Evolutionary conservation across 805 yeast species (phyloP).

Genomic region (Metschnikowia dekortorum): DNA sequence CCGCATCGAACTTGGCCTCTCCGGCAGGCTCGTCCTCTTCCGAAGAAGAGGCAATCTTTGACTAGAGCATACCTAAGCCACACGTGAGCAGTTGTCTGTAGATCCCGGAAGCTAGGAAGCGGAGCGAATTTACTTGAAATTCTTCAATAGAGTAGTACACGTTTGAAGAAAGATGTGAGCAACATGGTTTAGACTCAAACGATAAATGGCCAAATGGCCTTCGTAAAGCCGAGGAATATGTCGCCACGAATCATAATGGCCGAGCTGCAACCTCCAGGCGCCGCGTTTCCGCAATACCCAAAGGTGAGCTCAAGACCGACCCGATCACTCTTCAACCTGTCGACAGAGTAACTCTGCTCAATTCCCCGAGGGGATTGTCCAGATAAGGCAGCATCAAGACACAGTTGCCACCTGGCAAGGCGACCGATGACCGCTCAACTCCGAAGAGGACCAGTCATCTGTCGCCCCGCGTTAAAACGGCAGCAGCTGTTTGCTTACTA

Average conservation of each 20-base stretch:
- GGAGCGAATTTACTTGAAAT: no score
- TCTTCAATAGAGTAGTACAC: background rate
- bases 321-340: constrained; percentile 83
- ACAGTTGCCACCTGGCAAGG: constrained; percentile 18
- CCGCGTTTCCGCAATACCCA: constrained; percentile 24
- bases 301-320: constrained; percentile 57
- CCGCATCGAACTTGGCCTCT: constrained; percentile 16
- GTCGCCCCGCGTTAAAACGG: constrained; percentile 9
- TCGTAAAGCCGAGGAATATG: constrained; percentile 99
- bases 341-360: constrained; percentile 95
- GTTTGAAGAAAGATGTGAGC: constrained; percentile 56
- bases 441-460: constrained; percentile 38
- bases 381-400: background rate
- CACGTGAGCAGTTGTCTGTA: background rate
- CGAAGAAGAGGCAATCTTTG: constrained; percentile 8
- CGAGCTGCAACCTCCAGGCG: constrained; percentile 51
- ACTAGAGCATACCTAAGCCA: background rate
- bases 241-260: constrained; percentile 69
- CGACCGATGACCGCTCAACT: constrained; percentile 47
- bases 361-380: constrained; percentile 32
- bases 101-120: background rate
- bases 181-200: constrained; percentile 99
- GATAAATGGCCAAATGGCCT: constrained; percentile 85
- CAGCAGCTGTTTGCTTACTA: constrained; percentile 18
- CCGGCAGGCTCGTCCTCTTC: constrained; percentile 14